Conservation (phyloP, 305 asterid genomes). For the Withania somnifera region DNA sequence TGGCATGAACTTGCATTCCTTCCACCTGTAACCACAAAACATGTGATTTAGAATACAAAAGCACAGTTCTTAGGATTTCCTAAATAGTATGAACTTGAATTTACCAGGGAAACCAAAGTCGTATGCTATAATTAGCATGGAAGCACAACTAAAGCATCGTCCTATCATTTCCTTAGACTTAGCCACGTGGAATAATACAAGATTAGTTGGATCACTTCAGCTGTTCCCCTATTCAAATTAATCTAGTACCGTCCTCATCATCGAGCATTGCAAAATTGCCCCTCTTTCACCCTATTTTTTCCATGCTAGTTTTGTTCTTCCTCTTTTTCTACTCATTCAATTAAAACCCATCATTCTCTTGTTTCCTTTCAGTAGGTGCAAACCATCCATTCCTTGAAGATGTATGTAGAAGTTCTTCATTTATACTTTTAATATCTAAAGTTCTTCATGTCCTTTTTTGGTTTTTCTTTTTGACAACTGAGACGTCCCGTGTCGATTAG, state of each 20-base stretch:
- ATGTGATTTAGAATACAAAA: constrained; percentile 5
- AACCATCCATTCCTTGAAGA: neutral
- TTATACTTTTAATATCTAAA: neutral
- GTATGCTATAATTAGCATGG: neutral
- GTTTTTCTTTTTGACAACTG: neutral
- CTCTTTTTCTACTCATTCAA: neutral
- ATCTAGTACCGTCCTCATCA: neutral
- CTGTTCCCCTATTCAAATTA: neutral
- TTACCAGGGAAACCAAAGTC: neutral
- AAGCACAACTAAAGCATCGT: neutral
- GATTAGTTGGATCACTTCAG: neutral
- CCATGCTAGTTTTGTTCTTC: neutral
- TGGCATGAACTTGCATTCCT: constrained; percentile 93
- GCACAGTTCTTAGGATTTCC: neutral
- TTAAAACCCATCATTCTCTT: neutral
- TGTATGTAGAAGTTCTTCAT: neutral
- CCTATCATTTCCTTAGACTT: neutral
- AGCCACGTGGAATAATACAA: neutral
- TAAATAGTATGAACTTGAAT: neutral
- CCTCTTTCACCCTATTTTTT: neutral
- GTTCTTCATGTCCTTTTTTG: neutral
- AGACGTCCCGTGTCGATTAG: neutral
- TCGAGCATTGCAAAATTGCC: neutral
- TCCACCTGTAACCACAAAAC: constrained; percentile 52
- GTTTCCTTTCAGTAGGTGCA: neutral